These are phyloP conservation scores for Monosporascus sp. DNA, from an alignment of 2,329 filamentous ascomycete species.

Conservation along the genomic window DNA sequence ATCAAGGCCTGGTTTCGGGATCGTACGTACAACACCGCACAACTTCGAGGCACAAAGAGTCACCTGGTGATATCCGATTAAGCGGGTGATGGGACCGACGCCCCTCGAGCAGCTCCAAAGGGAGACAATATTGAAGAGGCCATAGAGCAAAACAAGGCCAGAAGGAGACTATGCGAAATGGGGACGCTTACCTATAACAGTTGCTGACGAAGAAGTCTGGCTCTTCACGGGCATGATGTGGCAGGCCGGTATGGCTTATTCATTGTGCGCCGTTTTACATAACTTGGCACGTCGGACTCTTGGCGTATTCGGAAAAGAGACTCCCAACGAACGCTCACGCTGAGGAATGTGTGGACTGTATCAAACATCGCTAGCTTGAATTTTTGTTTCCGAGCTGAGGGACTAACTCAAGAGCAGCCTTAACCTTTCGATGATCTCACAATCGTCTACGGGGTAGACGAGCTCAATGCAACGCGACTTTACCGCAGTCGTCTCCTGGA, in stretches of 20 bases:
- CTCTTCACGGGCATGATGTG: conserved; percentile 47
- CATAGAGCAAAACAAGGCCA: not conserved
- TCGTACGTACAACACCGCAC: conserved; percentile 65
- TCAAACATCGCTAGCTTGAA: conserved; percentile 66
- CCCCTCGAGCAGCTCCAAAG: not conserved
- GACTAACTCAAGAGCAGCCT: conserved; percentile 43
- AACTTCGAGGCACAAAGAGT: conserved; percentile 66
- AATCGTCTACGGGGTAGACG: conserved; percentile 55
- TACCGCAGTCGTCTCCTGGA: conserved; percentile 51
- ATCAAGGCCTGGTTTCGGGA: conserved; percentile 61
- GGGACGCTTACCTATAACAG: conserved; percentile 52
- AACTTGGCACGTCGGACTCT: conserved; percentile 54
- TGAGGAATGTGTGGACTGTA: conserved; percentile 62
- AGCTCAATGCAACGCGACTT: conserved; percentile 44
- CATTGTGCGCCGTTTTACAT: conserved; percentile 71
- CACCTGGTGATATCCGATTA: conserved; percentile 37
- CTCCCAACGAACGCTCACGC: conserved; percentile 66
- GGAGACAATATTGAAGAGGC: not conserved
- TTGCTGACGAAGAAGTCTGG: conserved; percentile 72
- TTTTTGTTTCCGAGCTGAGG: conserved; percentile 42
- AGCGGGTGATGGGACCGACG: conserved; percentile 2
- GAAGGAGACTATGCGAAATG: not conserved
- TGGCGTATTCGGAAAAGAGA: conserved; percentile 51
- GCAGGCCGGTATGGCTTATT: conserved; percentile 63
- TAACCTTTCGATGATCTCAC: conserved; percentile 51